A percentile compares a stretch with the other conserved stretches of the same genome.
phyloP scores from a whole-genome alignment of 352 stramenopile genomes.

The Elongisporangium anandrum region DNA sequence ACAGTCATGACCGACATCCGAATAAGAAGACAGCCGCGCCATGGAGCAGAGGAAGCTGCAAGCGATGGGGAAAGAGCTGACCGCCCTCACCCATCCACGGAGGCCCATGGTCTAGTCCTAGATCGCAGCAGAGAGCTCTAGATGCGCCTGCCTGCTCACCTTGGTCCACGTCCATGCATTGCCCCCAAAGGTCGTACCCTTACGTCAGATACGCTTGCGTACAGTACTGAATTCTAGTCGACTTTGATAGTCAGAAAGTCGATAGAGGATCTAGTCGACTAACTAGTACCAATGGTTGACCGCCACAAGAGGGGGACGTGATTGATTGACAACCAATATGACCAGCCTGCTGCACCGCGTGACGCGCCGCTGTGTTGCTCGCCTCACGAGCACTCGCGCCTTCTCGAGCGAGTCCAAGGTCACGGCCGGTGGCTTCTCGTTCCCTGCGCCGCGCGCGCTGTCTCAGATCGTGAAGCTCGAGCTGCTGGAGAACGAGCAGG shows the following conservation, averaged over 20 bases:
- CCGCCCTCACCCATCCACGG: too few species aligned
- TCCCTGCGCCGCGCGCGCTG: constrained; percentile 69
- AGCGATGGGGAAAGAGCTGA: too few species aligned
- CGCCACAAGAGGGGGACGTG: neutral
- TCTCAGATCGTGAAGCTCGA: constrained; percentile 85
- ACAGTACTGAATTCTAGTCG: neutral
- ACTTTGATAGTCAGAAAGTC: neutral
- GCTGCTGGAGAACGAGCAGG: constrained; percentile 63
- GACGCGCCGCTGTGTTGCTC: neutral
- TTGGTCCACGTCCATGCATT: neutral
- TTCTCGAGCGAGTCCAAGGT: neutral
- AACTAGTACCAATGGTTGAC: neutral
- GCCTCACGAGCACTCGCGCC: neutral
- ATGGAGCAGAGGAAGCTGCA: too few species aligned
- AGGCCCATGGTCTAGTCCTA: too few species aligned
- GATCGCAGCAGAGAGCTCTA: neutral
- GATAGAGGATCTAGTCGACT: neutral
- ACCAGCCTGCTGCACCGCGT: neutral
- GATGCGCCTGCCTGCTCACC: neutral
- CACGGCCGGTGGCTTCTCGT: constrained; percentile 61
- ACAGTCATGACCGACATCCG: neutral
- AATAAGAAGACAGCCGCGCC: neutral
- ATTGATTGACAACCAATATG: neutral
- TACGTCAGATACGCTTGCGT: neutral
- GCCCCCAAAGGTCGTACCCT: neutral